Conservation (phyloP, 352 stramenopile genomes). For the Phytophthora hybrid region DNA sequence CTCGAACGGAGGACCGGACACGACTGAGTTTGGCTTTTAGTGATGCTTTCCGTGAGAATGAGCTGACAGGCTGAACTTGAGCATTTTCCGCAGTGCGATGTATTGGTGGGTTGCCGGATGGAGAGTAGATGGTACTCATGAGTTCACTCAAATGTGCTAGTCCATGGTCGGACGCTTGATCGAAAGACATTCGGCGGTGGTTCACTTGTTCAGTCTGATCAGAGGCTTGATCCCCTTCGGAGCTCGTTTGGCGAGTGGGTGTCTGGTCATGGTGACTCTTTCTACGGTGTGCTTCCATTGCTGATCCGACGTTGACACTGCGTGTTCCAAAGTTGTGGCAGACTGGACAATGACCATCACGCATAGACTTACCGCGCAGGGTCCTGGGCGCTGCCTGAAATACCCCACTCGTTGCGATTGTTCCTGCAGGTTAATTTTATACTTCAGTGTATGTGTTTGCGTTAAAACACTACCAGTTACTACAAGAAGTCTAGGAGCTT, state of each 20-base stretch:
- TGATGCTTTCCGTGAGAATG: background rate
- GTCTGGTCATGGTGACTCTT: constrained; percentile 13
- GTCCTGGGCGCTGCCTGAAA: constrained; percentile 1
- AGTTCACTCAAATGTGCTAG: constrained; percentile 7
- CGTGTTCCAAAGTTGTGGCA: background rate
- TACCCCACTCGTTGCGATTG: background rate
- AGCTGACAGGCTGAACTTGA: constrained; percentile 21
- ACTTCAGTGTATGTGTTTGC: background rate
- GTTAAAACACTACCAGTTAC: too few species aligned
- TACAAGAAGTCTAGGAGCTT: background rate
- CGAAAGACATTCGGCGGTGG: constrained; percentile 23
- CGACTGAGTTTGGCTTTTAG: constrained; percentile 17
- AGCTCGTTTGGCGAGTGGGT: constrained; percentile 1
- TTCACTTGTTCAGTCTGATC: background rate
- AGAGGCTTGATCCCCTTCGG: constrained; percentile 4
- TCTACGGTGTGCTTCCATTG: constrained; percentile 22
- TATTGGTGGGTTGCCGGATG: background rate
- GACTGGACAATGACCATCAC: background rate
- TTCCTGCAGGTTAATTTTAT: background rate
- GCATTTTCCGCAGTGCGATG: background rate
- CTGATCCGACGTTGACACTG: background rate
- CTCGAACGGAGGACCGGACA: constrained; percentile 8
- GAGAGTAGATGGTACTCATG: constrained; percentile 12
- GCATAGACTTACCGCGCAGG: background rate
- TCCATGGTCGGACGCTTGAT: constrained; percentile 4